Conservation (phyloP, 129 eudicot genomes). For the Centrapalus pauciflorus region DNA sequence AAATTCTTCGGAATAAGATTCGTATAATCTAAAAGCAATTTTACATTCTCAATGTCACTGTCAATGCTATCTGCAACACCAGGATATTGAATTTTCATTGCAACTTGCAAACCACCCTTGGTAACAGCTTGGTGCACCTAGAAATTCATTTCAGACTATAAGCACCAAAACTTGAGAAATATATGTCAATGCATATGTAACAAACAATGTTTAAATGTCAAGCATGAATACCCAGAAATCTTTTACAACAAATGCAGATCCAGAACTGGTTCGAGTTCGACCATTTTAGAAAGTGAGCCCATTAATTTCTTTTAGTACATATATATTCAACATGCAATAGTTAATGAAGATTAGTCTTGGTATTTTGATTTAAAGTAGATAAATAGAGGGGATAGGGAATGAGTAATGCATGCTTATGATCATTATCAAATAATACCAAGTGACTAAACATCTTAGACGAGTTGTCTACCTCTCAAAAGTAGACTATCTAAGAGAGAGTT, state of each 20-base stretch:
- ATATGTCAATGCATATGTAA: background rate
- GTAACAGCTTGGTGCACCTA: slow-evolving; percentile 91
- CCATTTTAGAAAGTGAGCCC: no score
- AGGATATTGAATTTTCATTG: slow-evolving; percentile 95
- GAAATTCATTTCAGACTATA: slow-evolving; percentile 10
- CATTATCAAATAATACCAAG: no score
- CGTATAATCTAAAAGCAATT: slow-evolving; percentile 67
- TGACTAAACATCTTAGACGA: no score
- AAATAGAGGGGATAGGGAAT: no score
- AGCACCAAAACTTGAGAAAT: slow-evolving; percentile 15
- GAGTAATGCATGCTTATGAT: no score
- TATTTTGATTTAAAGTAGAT: no score
- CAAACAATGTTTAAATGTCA: background rate
- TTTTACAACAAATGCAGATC: background rate
- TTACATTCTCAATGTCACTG: slow-evolving; percentile 94
- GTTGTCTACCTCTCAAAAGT: no score
- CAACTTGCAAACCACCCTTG: slow-evolving; percentile 77
- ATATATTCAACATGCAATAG: no score
- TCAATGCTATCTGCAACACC: slow-evolving; percentile 99
- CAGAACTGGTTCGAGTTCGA: no score
- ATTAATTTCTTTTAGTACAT: no score
- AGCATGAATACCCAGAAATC: background rate
- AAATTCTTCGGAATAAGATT: slow-evolving; percentile 80
- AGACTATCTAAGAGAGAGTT: no score
- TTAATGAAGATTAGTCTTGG: no score